These are phyloP conservation scores for Logfia minima DNA, from an alignment of 129 eudicot species.

Conservation along the genomic window DNA sequence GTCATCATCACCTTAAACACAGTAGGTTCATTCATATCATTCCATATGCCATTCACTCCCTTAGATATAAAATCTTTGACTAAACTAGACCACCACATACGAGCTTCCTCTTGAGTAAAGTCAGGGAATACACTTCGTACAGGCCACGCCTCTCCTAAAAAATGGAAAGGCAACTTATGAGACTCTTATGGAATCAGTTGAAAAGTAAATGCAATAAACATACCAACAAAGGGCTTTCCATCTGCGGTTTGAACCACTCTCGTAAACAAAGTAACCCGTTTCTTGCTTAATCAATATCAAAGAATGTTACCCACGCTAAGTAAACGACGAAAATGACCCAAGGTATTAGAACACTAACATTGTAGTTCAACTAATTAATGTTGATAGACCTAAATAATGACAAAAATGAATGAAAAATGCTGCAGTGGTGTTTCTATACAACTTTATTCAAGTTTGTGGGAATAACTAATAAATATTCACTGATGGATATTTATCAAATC, in stretches of 20 bases:
- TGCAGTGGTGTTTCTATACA: no score
- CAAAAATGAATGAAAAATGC: no score
- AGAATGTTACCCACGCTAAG: no score
- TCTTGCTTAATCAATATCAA: conserved; percentile 29
- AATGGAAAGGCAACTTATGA: conserved; percentile 21
- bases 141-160: conserved; percentile 94
- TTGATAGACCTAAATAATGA: no score
- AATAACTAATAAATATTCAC: no score
- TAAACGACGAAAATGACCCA: no score
- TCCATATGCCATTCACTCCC: conserved; percentile 99
- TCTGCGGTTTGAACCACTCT: conserved; percentile 80
- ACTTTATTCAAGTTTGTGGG: no score
- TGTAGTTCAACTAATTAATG: no score
- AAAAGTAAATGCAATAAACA: conserved; percentile 2
- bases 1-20: conserved; percentile 87
- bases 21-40: conserved; percentile 99
- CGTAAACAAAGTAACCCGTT: conserved; percentile 75
- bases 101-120: conserved; percentile 75
- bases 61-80: conserved; percentile 74
- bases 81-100: conserved; percentile 87
- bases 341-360: no score
- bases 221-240: conserved; percentile 77
- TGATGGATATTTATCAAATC: no score
- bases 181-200: conserved; percentile 7
- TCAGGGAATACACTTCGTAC: conserved; percentile 99